A percentile compares a stretch with the other conserved stretches of the same genome.
phyloP scores from a whole-genome alignment of 495 filamentous ascomycete species.

The Mytilinidion resinicola region DNA sequence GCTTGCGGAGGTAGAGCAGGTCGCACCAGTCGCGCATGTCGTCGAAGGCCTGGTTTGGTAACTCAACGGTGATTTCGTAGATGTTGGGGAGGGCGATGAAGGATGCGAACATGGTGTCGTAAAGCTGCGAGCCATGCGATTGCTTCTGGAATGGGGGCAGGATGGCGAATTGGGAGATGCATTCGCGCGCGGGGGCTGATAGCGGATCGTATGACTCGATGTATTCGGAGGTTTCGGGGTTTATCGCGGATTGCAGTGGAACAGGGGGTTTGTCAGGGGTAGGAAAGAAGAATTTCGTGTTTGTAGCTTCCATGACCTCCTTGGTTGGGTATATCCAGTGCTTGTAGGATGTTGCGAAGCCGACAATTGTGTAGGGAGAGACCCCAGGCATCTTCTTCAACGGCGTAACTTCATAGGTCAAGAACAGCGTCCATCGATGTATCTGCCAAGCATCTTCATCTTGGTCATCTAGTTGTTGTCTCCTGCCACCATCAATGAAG shows the following conservation, averaged over 20 bases:
- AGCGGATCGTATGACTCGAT: slow-evolving; percentile 13
- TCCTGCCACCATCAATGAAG: slow-evolving; percentile 84
- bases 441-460: slow-evolving; percentile 51
- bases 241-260: slow-evolving; percentile 4
- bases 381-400: slow-evolving; percentile 30
- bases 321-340: slow-evolving; percentile 55
- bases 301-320: slow-evolving; percentile 27
- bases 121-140: slow-evolving; percentile 74
- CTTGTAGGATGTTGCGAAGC: slow-evolving; percentile 86
- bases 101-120: slow-evolving; percentile 63
- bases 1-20: slow-evolving; percentile 55
- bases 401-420: slow-evolving; percentile 42
- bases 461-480: slow-evolving; percentile 59
- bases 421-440: slow-evolving; percentile 82
- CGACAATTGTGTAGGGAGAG: slow-evolving; percentile 65
- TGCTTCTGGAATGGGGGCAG: slow-evolving; percentile 79
- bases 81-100: slow-evolving; percentile 57
- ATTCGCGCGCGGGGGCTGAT: slow-evolving; percentile 58
- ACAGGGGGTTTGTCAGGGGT: slow-evolving; percentile 4
- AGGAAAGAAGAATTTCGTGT: slow-evolving; percentile 38
- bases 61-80: slow-evolving; percentile 86
- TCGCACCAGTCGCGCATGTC: slow-evolving; percentile 82
- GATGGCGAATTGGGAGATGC: slow-evolving; percentile 92
- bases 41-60: slow-evolving; percentile 92
- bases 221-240: slow-evolving; percentile 12